A percentile compares a stretch with the other conserved stretches of the same genome.
Evolutionary conservation across 1,284 basidiomycete genomes (phyloP).

Genomic region (Polyporus tsugae): DNA sequence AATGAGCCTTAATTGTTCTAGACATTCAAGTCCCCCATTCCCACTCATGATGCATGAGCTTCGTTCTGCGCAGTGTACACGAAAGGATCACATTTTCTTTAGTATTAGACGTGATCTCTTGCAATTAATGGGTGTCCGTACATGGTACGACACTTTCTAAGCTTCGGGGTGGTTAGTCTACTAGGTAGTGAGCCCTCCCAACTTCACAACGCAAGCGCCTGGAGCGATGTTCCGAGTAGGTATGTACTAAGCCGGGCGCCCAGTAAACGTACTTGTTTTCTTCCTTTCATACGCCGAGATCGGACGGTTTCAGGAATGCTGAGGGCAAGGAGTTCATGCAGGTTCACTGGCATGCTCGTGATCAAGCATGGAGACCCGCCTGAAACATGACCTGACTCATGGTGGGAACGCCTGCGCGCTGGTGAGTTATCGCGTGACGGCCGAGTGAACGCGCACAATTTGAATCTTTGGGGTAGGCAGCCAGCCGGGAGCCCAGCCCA

Average conservation of each 20-base stretch:
- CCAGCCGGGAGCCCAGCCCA: neutral
- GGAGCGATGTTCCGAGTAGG: too few species aligned
- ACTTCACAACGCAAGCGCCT: too few species aligned
- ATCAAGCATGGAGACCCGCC: conserved; percentile 11
- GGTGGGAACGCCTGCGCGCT: conserved; percentile 20
- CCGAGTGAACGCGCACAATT: neutral
- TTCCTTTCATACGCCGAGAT: neutral
- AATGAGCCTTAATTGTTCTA: neutral
- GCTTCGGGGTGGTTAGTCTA: neutral
- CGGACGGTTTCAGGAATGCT: neutral
- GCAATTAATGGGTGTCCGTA: neutral
- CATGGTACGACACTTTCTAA: neutral
- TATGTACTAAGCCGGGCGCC: too few species aligned
- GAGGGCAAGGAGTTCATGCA: neutral
- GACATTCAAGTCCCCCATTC: neutral
- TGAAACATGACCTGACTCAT: conserved; percentile 25
- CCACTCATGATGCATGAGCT: neutral
- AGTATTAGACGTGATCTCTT: neutral
- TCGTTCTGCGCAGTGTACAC: neutral
- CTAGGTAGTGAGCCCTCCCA: too few species aligned
- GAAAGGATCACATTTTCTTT: neutral
- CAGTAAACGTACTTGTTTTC: too few species aligned
- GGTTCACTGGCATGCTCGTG: too few species aligned
- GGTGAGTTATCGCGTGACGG: conserved; percentile 28
- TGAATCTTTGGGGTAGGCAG: conserved; percentile 2